A percentile compares a stretch with the other conserved stretches of the same genome.
Conservation (phyloP, 208 protist genomes). For the Baffinella frigidus region DNA sequence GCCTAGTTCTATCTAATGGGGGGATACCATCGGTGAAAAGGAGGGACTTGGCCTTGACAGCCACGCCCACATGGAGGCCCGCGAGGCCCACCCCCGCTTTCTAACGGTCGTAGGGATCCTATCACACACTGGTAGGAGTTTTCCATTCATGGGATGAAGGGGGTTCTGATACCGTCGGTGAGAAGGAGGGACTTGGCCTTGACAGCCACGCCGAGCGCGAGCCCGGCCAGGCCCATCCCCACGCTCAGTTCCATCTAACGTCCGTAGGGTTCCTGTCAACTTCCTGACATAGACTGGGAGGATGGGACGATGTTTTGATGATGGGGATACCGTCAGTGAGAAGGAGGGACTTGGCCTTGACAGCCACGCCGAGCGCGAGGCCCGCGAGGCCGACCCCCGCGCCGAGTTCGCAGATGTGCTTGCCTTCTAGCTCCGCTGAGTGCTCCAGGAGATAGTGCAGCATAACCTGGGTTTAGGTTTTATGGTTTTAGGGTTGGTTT, state of each 20-base stretch:
- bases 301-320: too few species aligned
- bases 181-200: conserved; percentile 1
- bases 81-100: background rate
- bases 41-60: background rate
- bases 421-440: background rate
- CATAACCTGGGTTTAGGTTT: too few species aligned
- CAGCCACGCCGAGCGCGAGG: background rate
- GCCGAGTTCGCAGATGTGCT: background rate
- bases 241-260: too few species aligned
- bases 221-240: background rate
- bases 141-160: too few species aligned
- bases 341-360: background rate
- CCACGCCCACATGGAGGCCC: background rate
- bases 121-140: too few species aligned
- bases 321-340: background rate
- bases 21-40: background rate
- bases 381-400: background rate
- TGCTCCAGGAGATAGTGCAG: background rate
- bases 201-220: background rate
- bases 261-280: too few species aligned
- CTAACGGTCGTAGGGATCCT: too few species aligned
- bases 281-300: too few species aligned
- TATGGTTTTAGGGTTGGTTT: too few species aligned
- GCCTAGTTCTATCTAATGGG: too few species aligned
- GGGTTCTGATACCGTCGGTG: background rate